Evolutionary conservation across 176 grass and related monocot genomes (phyloP).

Genomic region (Musa troglodytarum): DNA sequence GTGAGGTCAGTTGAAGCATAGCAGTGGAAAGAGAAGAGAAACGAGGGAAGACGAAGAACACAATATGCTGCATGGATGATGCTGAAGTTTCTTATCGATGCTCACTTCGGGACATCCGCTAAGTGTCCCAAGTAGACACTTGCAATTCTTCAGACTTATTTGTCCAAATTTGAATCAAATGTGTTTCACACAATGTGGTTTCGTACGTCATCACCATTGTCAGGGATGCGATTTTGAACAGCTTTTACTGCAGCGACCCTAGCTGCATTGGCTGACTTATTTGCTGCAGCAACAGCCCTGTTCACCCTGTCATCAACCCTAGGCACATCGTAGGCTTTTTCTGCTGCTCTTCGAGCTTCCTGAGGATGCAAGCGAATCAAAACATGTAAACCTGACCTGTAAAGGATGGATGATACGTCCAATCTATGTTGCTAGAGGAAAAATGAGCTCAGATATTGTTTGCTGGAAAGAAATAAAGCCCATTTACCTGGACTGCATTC

Average conservation of each 20-base stretch:
- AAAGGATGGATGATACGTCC: too few relatives aligned
- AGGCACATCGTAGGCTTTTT: slow-evolving; percentile 66
- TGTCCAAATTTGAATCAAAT: slow-evolving; percentile 26
- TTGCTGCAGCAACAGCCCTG: slow-evolving; percentile 64
- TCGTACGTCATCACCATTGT: slow-evolving; percentile 43
- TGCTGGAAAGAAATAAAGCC: too few relatives aligned
- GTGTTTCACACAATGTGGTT: slow-evolving; percentile 51
- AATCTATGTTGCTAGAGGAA: not conserved
- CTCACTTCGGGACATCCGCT: not conserved
- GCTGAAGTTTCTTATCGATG: not conserved
- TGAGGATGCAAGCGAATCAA: slow-evolving; percentile 16
- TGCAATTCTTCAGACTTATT: slow-evolving; percentile 25
- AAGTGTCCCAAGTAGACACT: slow-evolving; percentile 14
- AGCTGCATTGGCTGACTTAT: slow-evolving; percentile 95
- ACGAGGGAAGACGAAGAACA: slow-evolving; percentile 7
- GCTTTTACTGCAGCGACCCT: slow-evolving; percentile 90
- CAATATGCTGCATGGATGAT: slow-evolving; percentile 30
- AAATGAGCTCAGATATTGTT: not conserved
- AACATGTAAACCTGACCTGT: not conserved
- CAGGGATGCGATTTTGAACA: slow-evolving; percentile 62
- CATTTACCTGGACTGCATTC: slow-evolving; percentile 79
- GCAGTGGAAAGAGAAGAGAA: slow-evolving; percentile 23
- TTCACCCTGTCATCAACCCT: slow-evolving; percentile 91
- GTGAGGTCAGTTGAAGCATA: slow-evolving; percentile 23
- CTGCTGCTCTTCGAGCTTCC: slow-evolving; percentile 89